Evolutionary conservation across 148 eudicot genomes (phyloP).

Genomic region (Polygonum aviculare): DNA sequence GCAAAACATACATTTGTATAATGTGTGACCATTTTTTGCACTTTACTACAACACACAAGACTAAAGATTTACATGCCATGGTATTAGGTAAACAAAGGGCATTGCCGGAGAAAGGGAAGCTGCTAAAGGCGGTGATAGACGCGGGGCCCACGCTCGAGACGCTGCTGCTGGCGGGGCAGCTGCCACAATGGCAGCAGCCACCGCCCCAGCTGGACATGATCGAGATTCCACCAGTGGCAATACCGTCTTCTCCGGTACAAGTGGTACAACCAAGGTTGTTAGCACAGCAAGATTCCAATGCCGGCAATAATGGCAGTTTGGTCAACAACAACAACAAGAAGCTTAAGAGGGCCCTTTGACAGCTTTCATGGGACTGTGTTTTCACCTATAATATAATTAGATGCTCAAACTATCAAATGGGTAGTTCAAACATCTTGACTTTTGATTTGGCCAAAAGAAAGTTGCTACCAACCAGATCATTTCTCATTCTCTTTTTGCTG

Average conservation of each 20-base stretch:
- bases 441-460: not conserved
- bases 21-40: no score
- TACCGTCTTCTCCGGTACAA: slow-evolving; percentile 18
- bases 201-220: slow-evolving; percentile 65
- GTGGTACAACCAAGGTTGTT: not conserved
- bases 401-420: slow-evolving; percentile 51
- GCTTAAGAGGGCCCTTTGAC: slow-evolving; percentile 30
- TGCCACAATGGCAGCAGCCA: slow-evolving; percentile 89
- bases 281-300: slow-evolving; percentile 9
- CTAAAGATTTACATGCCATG: not conserved
- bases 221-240: slow-evolving; percentile 68
- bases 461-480: slow-evolving; percentile 9
- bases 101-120: slow-evolving; percentile 73
- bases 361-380: slow-evolving; percentile 18
- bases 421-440: slow-evolving; percentile 26
- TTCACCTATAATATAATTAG: slow-evolving; percentile 9
- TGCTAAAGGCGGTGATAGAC: slow-evolving; percentile 73
- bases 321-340: slow-evolving; percentile 1
- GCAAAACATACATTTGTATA: no score
- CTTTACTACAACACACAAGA: not conserved
- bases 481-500: not conserved
- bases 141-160: slow-evolving; percentile 91
- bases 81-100: slow-evolving; percentile 23
- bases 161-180: slow-evolving; percentile 69
- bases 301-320: not conserved